Base-by-base conservation (phyloP, 768 basidiomycete genomes). In the Solioccasus polychromus region DNA sequence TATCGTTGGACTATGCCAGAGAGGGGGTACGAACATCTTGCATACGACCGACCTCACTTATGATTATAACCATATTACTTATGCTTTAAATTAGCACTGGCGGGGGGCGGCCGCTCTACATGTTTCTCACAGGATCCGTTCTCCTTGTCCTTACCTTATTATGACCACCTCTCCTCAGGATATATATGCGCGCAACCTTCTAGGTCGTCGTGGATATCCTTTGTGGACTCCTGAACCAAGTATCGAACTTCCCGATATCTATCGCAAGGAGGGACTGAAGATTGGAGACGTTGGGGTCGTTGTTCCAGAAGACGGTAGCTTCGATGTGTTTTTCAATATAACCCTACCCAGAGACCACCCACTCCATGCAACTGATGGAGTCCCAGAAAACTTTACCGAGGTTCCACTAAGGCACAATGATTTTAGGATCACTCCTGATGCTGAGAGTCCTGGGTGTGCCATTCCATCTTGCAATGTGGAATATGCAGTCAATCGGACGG, bases 111-210 rank as follows among this genome's bases (percentile, higher is more conserved):
- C n/a, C n/a, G n/a, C n/a, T n/a, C n/a, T n/a, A n/a, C n/a, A n/a
- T n/a, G n/a, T n/a, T n/a, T n/a, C n/a, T n/a, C n/a, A n/a, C n/a
- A n/a, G n/a, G n/a, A n/a, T n/a, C n/a, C n/a, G n/a, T n/a, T n/a
- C n/a, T n/a, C n/a, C n/a, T n/a, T n/a, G n/a, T n/a, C n/a, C n/a
- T n/a, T n/a, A 31, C 30, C 30, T 12, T 31, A 31, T 15, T 96
- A 98, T 98, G 47, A 99, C 29, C 40, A n/a, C 15, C 40, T 23
- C 15, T 14, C 45, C 38, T 2, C 45, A 39, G 5, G 34, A 39
- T 24, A 28, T 38, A 11, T 59, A 59, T 46, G 31, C 42, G 12
- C 37, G 42, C 6, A 14, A 24, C 6, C 50, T 44, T 31, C 39
- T 34, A 1, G n/a, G 18, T 4, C 26, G 47, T 2, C 53, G 60